Conservation (phyloP, 163 green algal genomes). For the Smithsoniella earleae region DNA sequence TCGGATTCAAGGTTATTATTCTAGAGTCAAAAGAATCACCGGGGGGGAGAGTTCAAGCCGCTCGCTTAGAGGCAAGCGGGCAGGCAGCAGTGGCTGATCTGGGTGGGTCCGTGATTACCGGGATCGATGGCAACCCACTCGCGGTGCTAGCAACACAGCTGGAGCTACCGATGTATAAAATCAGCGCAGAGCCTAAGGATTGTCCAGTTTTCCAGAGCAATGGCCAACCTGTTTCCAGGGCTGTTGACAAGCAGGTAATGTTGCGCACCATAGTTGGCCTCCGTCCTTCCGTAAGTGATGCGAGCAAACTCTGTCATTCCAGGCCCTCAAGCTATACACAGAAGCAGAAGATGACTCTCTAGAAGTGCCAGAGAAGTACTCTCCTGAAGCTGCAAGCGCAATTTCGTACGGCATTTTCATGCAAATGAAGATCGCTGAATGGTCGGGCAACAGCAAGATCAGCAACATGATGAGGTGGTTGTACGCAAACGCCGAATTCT, state of each 20-base stretch:
- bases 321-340: neutral
- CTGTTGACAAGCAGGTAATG: constrained; percentile 51
- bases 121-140: constrained; percentile 88
- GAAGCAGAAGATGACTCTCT: constrained; percentile 16
- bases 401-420: constrained; percentile 33
- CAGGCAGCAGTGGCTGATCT: constrained; percentile 60
- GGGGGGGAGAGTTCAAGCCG: constrained; percentile 77
- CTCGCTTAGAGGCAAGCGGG: constrained; percentile 52
- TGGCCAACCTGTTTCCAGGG: neutral
- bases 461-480: constrained; percentile 23
- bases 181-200: constrained; percentile 42
- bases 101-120: constrained; percentile 84
- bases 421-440: constrained; percentile 12
- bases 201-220: constrained; percentile 33
- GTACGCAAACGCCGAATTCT: constrained; percentile 27
- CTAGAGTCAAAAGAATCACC: constrained; percentile 71
- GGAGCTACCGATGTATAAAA: constrained; percentile 61
- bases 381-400: neutral
- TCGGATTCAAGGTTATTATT: constrained; percentile 74
- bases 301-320: too few species aligned
- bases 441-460: neutral
- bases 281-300: too few species aligned
- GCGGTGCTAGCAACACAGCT: constrained; percentile 77
- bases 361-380: constrained; percentile 12
- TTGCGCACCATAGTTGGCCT: too few species aligned